These are phyloP conservation scores for Fusarium nodosum DNA, from an alignment of 2,329 filamentous ascomycete genomes.

Conservation along the genomic window DNA sequence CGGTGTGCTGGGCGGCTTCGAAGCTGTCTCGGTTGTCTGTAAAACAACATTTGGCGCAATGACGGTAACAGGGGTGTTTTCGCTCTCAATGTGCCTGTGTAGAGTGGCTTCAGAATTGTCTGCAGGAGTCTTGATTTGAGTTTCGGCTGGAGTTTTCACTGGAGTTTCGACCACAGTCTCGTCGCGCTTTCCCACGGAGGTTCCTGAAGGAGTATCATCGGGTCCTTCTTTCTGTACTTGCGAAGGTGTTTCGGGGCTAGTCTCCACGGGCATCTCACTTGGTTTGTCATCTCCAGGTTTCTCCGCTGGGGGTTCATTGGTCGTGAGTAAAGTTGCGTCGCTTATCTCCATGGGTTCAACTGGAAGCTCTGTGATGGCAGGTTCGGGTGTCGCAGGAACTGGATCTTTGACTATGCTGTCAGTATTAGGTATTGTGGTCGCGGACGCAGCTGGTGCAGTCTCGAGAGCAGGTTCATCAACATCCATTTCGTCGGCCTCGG, in stretches of 20 bases:
- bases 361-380: constrained; percentile 3
- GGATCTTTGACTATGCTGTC: constrained; percentile 16
- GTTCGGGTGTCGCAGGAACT: constrained; percentile 7
- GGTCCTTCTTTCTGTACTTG: background rate
- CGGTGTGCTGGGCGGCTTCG: constrained; percentile 61
- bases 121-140: constrained; percentile 2
- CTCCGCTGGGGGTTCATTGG: background rate
- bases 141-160: constrained; percentile 2
- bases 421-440: constrained; percentile 14
- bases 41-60: constrained; percentile 34
- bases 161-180: constrained; percentile 2
- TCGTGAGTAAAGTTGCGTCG: constrained; percentile 9
- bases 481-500: constrained; percentile 61
- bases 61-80: constrained; percentile 11
- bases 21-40: constrained; percentile 51
- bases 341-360: constrained; percentile 11
- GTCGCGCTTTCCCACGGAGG: constrained; percentile 7
- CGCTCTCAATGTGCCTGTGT: constrained; percentile 4
- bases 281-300: constrained; percentile 11
- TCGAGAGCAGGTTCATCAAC: constrained; percentile 49
- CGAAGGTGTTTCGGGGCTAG: background rate
- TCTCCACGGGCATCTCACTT: background rate
- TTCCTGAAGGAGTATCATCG: background rate
- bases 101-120: constrained; percentile 6
- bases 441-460: constrained; percentile 17